Evolutionary conservation across 2,329 filamentous ascomycete genomes (phyloP).

Genomic region (Sporothrix sp.): DNA sequence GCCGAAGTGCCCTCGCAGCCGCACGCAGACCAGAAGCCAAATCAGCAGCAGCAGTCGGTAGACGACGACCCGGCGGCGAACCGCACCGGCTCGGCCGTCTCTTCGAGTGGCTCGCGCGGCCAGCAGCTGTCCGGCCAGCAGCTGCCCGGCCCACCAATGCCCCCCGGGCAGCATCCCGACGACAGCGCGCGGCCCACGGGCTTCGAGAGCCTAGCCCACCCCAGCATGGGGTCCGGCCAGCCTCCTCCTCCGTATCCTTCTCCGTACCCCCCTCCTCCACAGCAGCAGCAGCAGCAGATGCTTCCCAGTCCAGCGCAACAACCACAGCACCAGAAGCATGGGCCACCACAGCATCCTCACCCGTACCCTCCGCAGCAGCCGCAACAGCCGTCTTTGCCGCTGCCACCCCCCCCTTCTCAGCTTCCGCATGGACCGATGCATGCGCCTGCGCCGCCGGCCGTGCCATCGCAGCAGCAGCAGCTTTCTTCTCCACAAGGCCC

Average conservation of each 20-base stretch:
- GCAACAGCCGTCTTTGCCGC: constrained; percentile 30
- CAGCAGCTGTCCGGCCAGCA: neutral
- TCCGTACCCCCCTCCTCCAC: constrained; percentile 5
- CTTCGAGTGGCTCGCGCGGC: neutral
- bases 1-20: no score
- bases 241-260: neutral
- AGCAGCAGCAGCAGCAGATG: neutral
- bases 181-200: constrained; percentile 13
- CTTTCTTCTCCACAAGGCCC: neutral
- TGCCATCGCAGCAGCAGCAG: neutral
- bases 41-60: neutral
- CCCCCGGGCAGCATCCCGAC: constrained; percentile 7
- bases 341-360: constrained; percentile 10
- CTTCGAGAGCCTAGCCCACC: constrained; percentile 11
- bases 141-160: neutral
- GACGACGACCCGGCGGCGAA: constrained; percentile 6
- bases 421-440: neutral
- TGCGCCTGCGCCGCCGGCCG: no score
- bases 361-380: constrained; percentile 29
- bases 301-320: constrained; percentile 13
- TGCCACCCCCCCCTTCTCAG: neutral
- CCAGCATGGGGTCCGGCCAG: constrained; percentile 2
- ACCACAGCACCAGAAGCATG: constrained; percentile 13
- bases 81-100: constrained; percentile 4
- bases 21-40: no score